Percentiles rank a stretch among this genome's conserved stretches.
phyloP scores from a whole-genome alignment of 805 yeast genomes.

The Monosporozyma siamensis region DNA sequence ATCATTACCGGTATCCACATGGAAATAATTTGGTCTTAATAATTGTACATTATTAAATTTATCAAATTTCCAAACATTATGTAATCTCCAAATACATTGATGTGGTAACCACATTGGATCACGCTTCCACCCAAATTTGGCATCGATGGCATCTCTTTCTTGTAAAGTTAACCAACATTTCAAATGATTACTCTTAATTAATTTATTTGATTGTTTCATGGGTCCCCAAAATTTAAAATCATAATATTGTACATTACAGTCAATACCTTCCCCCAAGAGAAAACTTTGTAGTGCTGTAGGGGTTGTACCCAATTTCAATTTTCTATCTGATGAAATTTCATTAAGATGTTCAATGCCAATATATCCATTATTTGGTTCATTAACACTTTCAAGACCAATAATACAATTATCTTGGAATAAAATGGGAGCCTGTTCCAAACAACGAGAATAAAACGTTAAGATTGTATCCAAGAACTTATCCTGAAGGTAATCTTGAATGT shows the following conservation, averaged over 20 bases:
- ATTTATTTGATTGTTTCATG: slow-evolving; percentile 44
- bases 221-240: slow-evolving; percentile 72
- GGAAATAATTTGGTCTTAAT: slow-evolving; percentile 45
- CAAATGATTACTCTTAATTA: slow-evolving; percentile 35
- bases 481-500: slow-evolving; percentile 74
- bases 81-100: slow-evolving; percentile 70
- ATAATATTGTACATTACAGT: slow-evolving; percentile 55
- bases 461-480: slow-evolving; percentile 49
- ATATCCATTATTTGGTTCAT: slow-evolving; percentile 77
- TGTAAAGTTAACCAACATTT: slow-evolving; percentile 58
- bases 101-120: slow-evolving; percentile 58
- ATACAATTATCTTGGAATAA: slow-evolving; percentile 36
- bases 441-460: slow-evolving; percentile 35
- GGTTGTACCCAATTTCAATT: slow-evolving; percentile 65
- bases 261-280: slow-evolving; percentile 68
- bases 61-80: slow-evolving; percentile 61
- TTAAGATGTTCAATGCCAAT: slow-evolving; percentile 53
- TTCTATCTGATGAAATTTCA: slow-evolving; percentile 48
- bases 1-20: slow-evolving; percentile 1
- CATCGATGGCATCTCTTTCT: slow-evolving; percentile 39
- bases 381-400: slow-evolving; percentile 74
- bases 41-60: slow-evolving; percentile 27
- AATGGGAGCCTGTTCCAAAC: slow-evolving; percentile 36
- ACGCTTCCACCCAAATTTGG: slow-evolving; percentile 63
- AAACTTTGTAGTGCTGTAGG: slow-evolving; percentile 75